Conservation (phyloP, 108 stramenopile genomes). For the Cyclostephanos tholiformis region DNA sequence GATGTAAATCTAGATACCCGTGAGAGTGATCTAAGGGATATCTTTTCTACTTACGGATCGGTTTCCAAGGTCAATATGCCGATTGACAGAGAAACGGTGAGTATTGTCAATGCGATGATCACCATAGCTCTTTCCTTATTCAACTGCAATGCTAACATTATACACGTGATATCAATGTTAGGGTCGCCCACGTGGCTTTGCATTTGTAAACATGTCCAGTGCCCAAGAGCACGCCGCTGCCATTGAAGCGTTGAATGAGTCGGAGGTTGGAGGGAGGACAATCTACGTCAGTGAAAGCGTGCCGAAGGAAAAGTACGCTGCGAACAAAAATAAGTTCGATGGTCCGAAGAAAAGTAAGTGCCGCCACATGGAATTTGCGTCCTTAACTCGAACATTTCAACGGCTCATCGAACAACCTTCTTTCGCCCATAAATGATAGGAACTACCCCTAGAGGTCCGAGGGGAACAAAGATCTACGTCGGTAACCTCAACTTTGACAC, state of each 20-base stretch:
- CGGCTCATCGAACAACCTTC: neutral
- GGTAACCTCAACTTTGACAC: conserved; percentile 85
- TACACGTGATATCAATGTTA: neutral
- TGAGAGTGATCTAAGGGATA: conserved; percentile 67
- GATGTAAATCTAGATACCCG: conserved; percentile 45
- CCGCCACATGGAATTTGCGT: neutral
- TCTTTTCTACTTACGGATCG: conserved; percentile 79
- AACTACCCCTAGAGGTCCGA: neutral
- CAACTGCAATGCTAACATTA: neutral
- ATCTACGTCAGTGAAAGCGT: conserved; percentile 68
- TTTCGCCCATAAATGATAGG: neutral
- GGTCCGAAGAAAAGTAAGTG: conserved; percentile 26
- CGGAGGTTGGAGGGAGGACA: conserved; percentile 60
- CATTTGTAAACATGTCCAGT: conserved; percentile 82
- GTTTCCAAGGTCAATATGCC: conserved; percentile 86
- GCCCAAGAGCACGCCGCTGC: conserved; percentile 63
- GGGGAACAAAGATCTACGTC: conserved; percentile 70
- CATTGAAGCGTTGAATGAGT: conserved; percentile 60
- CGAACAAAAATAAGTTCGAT: conserved; percentile 28
- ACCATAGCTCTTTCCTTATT: neutral
- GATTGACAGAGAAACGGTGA: conserved; percentile 69
- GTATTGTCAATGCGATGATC: neutral
- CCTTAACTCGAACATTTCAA: neutral
- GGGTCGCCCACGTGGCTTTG: conserved; percentile 72
- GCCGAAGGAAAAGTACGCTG: conserved; percentile 63